Conservation (phyloP, 177 flowering plant species). For the Vitis hybrid region DNA sequence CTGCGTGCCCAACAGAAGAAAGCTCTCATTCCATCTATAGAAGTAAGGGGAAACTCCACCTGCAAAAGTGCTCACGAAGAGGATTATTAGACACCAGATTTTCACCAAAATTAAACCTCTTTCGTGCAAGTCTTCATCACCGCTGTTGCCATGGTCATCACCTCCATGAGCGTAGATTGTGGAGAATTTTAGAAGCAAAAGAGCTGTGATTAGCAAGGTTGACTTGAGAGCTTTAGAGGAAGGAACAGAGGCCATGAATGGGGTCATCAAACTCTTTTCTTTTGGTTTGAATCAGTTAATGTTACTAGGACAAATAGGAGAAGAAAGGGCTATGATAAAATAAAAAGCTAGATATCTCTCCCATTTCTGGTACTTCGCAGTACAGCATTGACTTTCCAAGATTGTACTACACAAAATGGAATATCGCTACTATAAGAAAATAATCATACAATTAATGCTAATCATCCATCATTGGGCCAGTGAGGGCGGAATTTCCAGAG, state of each 20-base stretch:
- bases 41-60: constrained; percentile 85
- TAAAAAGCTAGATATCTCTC: neutral
- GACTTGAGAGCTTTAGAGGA: constrained; percentile 24
- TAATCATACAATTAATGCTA: too few species aligned
- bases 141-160: neutral
- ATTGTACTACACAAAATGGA: constrained; percentile 4
- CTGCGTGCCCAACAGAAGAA: constrained; percentile 76
- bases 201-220: constrained; percentile 18
- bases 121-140: constrained; percentile 26
- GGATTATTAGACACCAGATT: constrained; percentile 65
- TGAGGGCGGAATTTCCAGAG: neutral
- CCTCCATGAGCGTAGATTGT: constrained; percentile 39
- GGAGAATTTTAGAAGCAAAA: constrained; percentile 30
- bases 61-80: constrained; percentile 61
- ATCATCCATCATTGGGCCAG: too few species aligned
- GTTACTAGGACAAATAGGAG: neutral
- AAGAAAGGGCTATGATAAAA: neutral
- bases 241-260: constrained; percentile 28
- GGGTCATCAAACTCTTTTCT: neutral
- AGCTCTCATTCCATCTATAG: constrained; percentile 71
- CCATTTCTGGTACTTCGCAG: constrained; percentile 14
- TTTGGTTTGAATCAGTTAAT: neutral
- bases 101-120: constrained; percentile 58
- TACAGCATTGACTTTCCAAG: constrained; percentile 30
- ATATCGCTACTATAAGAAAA: too few species aligned